phyloP scores from a whole-genome alignment of 1,284 basidiomycete species.

The Peniophora sp. region DNA sequence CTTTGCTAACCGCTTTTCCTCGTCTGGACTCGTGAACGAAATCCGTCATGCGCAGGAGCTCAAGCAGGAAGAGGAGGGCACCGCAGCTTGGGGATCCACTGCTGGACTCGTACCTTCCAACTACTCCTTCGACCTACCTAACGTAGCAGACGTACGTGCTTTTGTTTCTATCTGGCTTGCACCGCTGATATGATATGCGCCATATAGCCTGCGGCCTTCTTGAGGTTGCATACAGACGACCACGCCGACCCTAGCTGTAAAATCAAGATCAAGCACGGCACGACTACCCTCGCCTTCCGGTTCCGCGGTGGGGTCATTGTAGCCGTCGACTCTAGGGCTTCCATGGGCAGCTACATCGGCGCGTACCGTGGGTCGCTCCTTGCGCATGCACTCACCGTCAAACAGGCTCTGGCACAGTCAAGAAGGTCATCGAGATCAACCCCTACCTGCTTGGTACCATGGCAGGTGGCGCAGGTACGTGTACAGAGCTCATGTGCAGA shows the following conservation, averaged over 20 bases:
- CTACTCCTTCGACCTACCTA: too few relatives aligned
- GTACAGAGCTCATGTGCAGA: slow-evolving; percentile 2
- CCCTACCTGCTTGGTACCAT: slow-evolving; percentile 97
- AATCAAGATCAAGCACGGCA: slow-evolving; percentile 99
- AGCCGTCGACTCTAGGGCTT: slow-evolving; percentile 95
- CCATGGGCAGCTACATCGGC: slow-evolving; percentile 96
- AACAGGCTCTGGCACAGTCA: slow-evolving; percentile 88
- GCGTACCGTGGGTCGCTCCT: slow-evolving; percentile 17
- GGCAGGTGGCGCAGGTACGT: slow-evolving; percentile 89
- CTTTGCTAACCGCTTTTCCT: too few relatives aligned
- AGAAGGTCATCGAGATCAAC: slow-evolving; percentile 99
- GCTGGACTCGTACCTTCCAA: too few relatives aligned
- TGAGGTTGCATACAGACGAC: slow-evolving; percentile 89
- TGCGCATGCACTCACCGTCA: background rate
- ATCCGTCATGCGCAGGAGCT: too few relatives aligned
- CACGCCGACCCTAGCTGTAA: slow-evolving; percentile 86
- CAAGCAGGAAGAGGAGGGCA: too few relatives aligned
- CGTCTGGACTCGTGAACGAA: too few relatives aligned
- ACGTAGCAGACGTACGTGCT: too few relatives aligned
- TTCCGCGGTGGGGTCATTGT: slow-evolving; percentile 97
- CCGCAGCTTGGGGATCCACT: too few relatives aligned
- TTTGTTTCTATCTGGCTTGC: too few relatives aligned
- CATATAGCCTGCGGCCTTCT: slow-evolving; percentile 77
- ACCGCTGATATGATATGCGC: too few relatives aligned
- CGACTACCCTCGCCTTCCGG: slow-evolving; percentile 96